Evolutionary conservation across 176 grass and related monocot species (phyloP), one percentile per base, ranked within the genome.

Genomic region (Zoysia japonica): DNA sequence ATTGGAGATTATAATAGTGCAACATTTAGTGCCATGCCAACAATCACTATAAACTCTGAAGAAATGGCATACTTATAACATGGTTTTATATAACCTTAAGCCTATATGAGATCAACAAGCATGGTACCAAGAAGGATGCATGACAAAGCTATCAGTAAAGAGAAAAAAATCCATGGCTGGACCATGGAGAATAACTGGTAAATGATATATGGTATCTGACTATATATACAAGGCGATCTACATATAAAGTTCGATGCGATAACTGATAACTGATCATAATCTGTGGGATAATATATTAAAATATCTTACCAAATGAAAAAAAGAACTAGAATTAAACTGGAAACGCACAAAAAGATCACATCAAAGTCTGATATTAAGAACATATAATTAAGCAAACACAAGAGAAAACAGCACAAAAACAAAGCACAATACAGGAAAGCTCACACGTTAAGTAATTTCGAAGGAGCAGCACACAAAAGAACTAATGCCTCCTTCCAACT

Each of bases 401-500:
- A 9, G 35, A 66, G 82, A 83, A 20, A 50, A 79, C 65, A 79
- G 68, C 39, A 88, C 61, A 12, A 61, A 61, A 75, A 49, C 40
- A 71, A 71, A 65, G 43, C 61, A 80, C 42, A 71, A 71, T 53
- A 60, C 39, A 80, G 45, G 67, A 70, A 75, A 84, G 93, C 91
- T 91, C 83, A 97, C 94, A 97, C 71, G 28, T 93, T 97, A 70
- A 97, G 86, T 70, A 97, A 94, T 87, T 97, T 97, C 13, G 95
- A 90, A 78, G 95, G 95, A 67, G 91, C 88, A 56, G 88, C 95
- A 84, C 85, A 87, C 70, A 94, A 90, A 88, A 94, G 85, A 85
- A 92, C 95, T 71, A 98, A 86, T 77, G 92, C 95, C 85, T 98
- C 95, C 79, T 94, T 94, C 95, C 92, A 98, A 89, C 83, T 88